Evolutionary conservation across 371 early-diverging fungal species (phyloP).

Genomic region (Mucor saturninus): DNA sequence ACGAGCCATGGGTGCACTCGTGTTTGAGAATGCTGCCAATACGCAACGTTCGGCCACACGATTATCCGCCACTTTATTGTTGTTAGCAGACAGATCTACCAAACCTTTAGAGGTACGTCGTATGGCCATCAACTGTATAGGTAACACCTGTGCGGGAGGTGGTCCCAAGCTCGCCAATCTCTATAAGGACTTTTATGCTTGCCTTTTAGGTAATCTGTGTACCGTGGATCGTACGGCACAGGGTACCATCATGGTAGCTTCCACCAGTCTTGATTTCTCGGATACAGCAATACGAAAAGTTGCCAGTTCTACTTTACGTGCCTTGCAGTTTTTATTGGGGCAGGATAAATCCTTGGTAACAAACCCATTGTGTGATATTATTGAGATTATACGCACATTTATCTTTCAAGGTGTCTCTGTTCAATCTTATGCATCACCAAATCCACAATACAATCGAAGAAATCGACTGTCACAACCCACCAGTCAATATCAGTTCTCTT

Average conservation of each 20-base stretch:
- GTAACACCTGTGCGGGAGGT: slow-evolving; percentile 56
- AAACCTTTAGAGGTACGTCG: slow-evolving; percentile 56
- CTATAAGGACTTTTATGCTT: slow-evolving; percentile 46
- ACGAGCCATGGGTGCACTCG: slow-evolving; percentile 50
- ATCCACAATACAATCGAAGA: slow-evolving; percentile 3
- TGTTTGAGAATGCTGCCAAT: slow-evolving; percentile 51
- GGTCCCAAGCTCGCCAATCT: slow-evolving; percentile 46
- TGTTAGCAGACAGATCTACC: slow-evolving; percentile 35
- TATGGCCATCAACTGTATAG: slow-evolving; percentile 70
- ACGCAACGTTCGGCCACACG: slow-evolving; percentile 35
- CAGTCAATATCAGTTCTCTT: slow-evolving; percentile 22
- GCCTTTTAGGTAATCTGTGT: slow-evolving; percentile 49
- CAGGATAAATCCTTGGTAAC: slow-evolving; percentile 50
- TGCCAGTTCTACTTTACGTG: slow-evolving; percentile 55
- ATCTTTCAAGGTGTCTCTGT: slow-evolving; percentile 51
- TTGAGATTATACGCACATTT: slow-evolving; percentile 51
- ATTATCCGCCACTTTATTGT: slow-evolving; percentile 34
- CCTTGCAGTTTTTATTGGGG: slow-evolving; percentile 51
- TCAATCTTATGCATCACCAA: slow-evolving; percentile 27
- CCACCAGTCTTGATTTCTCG: slow-evolving; percentile 36
- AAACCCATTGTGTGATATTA: slow-evolving; percentile 51
- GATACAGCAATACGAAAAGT: slow-evolving; percentile 53
- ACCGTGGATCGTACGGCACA: slow-evolving; percentile 31
- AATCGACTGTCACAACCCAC: slow-evolving; percentile 9
- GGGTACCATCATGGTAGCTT: slow-evolving; percentile 45